Evolutionary conservation across 2,329 filamentous ascomycete genomes (phyloP).

Genomic region (Diaporthe caulivora): DNA sequence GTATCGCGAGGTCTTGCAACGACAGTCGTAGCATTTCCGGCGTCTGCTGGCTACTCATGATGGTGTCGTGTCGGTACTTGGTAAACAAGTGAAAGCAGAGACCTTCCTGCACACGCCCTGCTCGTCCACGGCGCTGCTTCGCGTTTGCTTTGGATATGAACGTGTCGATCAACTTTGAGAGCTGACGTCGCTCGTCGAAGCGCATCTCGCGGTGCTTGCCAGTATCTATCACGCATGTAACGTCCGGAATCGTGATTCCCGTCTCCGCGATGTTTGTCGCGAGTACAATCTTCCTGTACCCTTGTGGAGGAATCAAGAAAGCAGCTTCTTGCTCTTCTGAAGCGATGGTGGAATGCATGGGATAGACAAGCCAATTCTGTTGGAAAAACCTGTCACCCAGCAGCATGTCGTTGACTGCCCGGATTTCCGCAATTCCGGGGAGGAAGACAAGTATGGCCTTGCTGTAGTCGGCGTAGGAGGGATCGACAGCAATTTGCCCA

Average conservation of each 20-base stretch:
- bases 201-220: slow-evolving; percentile 98
- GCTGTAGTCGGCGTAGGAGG: slow-evolving; percentile 78
- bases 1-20: slow-evolving; percentile 92
- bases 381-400: slow-evolving; percentile 81
- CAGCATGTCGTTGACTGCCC: slow-evolving; percentile 87
- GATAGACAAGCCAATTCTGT: slow-evolving; percentile 85
- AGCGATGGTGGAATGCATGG: slow-evolving; percentile 93
- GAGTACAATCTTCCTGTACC: slow-evolving; percentile 91
- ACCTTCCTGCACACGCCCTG: slow-evolving; percentile 94
- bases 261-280: slow-evolving; percentile 99
- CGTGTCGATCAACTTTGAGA: slow-evolving; percentile 91
- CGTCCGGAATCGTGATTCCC: slow-evolving; percentile 97
- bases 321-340: slow-evolving; percentile 97
- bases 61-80: slow-evolving; percentile 84
- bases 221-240: slow-evolving; percentile 96
- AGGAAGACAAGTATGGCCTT: slow-evolving; percentile 95
- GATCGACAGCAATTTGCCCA: slow-evolving; percentile 77
- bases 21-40: slow-evolving; percentile 96
- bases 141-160: slow-evolving; percentile 97
- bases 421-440: slow-evolving; percentile 93
- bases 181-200: slow-evolving; percentile 91
- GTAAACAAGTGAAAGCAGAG: slow-evolving; percentile 98
- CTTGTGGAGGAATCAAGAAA: slow-evolving; percentile 85
- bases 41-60: slow-evolving; percentile 92
- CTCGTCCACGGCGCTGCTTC: slow-evolving; percentile 92